Conservation (phyloP, 23 red algal species). For the Cyanidiococcus yangmingshanensis region DNA sequence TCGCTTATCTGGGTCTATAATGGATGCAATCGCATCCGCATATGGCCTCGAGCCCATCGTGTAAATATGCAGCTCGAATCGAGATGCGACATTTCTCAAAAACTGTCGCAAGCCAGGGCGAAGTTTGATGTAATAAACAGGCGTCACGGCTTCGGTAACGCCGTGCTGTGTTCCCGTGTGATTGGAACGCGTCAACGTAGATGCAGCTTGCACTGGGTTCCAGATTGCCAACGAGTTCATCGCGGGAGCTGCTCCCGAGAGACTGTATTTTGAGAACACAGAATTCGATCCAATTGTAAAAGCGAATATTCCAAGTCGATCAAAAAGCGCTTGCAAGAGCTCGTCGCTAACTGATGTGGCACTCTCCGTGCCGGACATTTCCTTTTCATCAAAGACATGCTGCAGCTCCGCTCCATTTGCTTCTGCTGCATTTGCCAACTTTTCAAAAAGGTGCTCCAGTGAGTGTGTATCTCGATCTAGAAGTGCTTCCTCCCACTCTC, state of each 20-base stretch:
- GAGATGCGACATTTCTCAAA: conserved; percentile 29
- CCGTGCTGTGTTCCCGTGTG: neutral
- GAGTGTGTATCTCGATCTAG: neutral
- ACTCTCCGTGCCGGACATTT: neutral
- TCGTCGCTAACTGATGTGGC: neutral
- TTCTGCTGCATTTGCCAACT: neutral
- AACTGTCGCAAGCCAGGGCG: conserved; percentile 62
- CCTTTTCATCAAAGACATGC: neutral
- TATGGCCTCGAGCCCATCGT: conserved; percentile 94
- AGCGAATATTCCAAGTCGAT: conserved; percentile 4
- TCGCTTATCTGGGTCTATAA: conserved; percentile 59
- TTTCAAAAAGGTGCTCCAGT: neutral
- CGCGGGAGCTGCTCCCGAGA: neutral
- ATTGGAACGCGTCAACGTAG: neutral
- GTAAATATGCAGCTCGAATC: conserved; percentile 97
- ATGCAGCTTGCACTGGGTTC: neutral
- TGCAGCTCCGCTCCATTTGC: neutral
- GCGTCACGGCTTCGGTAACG: neutral
- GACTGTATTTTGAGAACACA: neutral
- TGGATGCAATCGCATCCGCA: conserved; percentile 60
- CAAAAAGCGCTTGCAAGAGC: neutral
- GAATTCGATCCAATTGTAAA: neutral
- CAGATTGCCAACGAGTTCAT: neutral
- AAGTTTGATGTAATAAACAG: conserved; percentile 56
- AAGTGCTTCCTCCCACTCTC: neutral